Base-by-base conservation (phyloP, 2,329 filamentous ascomycete species). In the Trichoderma polysporum region DNA sequence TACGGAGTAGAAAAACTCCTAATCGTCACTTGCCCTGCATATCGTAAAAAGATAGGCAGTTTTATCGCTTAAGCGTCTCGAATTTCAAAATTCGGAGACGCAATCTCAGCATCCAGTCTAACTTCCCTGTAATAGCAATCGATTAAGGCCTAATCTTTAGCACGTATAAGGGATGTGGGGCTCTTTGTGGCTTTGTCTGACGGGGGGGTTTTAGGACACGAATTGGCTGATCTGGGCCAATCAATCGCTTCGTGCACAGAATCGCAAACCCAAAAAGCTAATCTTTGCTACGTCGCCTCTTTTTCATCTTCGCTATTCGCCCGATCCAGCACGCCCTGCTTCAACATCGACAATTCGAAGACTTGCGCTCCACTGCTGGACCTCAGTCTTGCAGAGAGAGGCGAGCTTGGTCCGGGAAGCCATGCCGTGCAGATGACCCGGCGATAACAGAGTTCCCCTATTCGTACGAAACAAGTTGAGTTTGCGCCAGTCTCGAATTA, bases 361-460 rank as follows among this genome's bases (percentile, higher is more conserved):
- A 17, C 22, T 47, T 41, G 59, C 29, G 53, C 19, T 56, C 31
- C 53, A 39, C 19, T 56, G 33, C 53, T 61, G 33, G 31, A 52
- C 47, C 53, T 27, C 29, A 12, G 22, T 56, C 22, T 9, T 45
- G 29, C 49, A 56, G 17, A 37, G 49, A 33, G 37, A 58, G 39
- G n/a, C 50, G 52, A 61, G 50, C 58, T 25, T 45, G 66, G 60
- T 65, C 45, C 19, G 35, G 27, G 50, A 64, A 41, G 60, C 61
- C 66, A 68, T 60, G 54, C 57, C 54, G 66, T 62, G 61, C 66
- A 66, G 56, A 68, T 68, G 66, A 68, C 15, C 66, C 35, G 25
- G 35, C 53, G 13, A 53, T 65, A 68, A 66, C 39, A 45, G 13
- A 37, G n/a, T 29, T 19, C 66, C 59, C 61, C 47, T 59, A 58